Conservation (phyloP, 345 rosid species). For the Reutealis trisperma region DNA sequence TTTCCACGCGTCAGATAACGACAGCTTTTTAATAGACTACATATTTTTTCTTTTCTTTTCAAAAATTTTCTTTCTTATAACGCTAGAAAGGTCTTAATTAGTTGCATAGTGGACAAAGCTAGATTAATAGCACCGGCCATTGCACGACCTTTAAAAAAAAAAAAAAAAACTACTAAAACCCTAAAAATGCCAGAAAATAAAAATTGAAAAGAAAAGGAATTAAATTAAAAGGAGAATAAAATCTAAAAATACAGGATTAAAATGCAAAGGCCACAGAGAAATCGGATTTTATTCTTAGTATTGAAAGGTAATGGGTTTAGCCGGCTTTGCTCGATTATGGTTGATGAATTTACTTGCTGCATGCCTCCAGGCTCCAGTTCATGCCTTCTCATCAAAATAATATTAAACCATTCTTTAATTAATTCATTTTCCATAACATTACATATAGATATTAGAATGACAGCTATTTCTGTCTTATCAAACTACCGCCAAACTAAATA, state of each 20-base stretch:
- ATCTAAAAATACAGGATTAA: constrained; percentile 15
- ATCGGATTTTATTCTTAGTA: constrained; percentile 29
- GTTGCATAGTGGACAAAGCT: constrained; percentile 5
- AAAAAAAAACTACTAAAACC: background rate
- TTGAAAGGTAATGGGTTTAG: background rate
- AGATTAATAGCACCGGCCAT: constrained; percentile 34
- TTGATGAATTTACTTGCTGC: background rate
- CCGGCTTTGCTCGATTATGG: constrained; percentile 12
- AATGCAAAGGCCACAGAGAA: constrained; percentile 4
- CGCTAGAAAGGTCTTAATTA: too few species aligned
- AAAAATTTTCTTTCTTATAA: background rate
- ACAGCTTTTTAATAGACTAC: background rate
- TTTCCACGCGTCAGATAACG: constrained; percentile 27
- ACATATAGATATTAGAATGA: background rate
- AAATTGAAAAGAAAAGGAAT: background rate
- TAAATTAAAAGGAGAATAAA: constrained; percentile 20
- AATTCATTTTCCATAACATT: background rate
- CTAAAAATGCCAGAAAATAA: background rate
- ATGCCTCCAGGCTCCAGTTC: background rate
- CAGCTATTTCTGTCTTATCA: constrained; percentile 9
- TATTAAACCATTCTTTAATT: background rate
- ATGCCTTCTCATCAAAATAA: background rate
- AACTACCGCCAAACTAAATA: background rate
- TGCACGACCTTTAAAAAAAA: constrained; percentile 32
- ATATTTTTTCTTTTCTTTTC: background rate